A percentile compares a stretch with the other conserved stretches of the same genome.
Evolutionary conservation across 257 asterid species (phyloP).

Genomic region (Lycium ferocissimum): DNA sequence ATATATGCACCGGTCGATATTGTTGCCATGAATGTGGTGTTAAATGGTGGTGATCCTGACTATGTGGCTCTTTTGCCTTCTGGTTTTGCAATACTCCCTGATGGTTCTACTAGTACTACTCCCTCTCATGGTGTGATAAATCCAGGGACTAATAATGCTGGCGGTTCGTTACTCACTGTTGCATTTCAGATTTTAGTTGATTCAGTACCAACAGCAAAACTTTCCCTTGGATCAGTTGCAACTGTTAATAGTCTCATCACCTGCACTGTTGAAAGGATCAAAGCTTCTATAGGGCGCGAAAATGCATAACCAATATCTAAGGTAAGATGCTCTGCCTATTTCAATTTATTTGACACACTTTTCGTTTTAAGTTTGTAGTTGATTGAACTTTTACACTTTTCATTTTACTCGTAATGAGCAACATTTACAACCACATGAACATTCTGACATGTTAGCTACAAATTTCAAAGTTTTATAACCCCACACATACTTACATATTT

Average conservation of each 20-base stretch:
- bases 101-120: constrained; percentile 39
- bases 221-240: constrained; percentile 62
- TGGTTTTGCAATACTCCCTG: constrained; percentile 67
- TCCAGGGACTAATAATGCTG: constrained; percentile 30
- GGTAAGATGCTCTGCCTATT: not conserved
- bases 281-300: constrained; percentile 43
- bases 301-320: constrained; percentile 35
- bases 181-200: constrained; percentile 68
- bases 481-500: no score
- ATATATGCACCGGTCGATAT: constrained; percentile 58
- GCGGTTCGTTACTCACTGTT: constrained; percentile 55
- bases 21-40: constrained; percentile 55
- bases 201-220: constrained; percentile 63
- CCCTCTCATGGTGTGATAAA: not conserved
- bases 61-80: constrained; percentile 65
- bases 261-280: constrained; percentile 64
- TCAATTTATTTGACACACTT: not conserved
- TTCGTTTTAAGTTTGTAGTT: not conserved
- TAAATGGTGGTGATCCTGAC: constrained; percentile 61
- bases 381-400: no score
- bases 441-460: not conserved
- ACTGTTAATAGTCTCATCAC: constrained; percentile 62
- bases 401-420: no score
- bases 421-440: not conserved
- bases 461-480: no score